Base-by-base conservation (phyloP, 1,284 basidiomycete genomes). In the Inonotus obliquus region DNA sequence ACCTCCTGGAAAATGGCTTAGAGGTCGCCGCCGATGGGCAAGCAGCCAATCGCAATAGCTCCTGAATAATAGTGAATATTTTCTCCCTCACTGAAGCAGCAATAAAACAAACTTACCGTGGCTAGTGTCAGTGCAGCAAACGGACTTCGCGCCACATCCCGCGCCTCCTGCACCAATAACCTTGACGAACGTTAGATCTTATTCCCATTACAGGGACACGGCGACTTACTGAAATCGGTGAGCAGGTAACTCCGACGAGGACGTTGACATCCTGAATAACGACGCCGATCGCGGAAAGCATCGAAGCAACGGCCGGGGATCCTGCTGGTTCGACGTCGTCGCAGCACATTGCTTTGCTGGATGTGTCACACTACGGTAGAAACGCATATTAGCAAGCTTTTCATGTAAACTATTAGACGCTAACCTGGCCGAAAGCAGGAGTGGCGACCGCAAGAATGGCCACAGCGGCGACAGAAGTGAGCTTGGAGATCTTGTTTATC, bases 361-460 rank as follows among this genome's bases (percentile, higher is more conserved):
- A 64, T 29, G 65, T 66, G 35, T 53, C 51, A 58, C 65, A 66
- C 49, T 58, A 39, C 2, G n/a, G n/a, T 0, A 37, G 5, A 37
- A 5, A 37, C 5, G 29, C 6, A 2, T 13, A 39, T 21, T 19
- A 54, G n/a, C n/a, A 37, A 1, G 9, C n/a, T 1, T 5, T 2
- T n/a, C 29, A 13, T 37, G 35, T 6, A 51, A 10, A 29, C 27
- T 6, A 21, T 35, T 17, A 9, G 37, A 38, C 14, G 29, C 19
- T 10, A 9, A 54, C 53, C 53, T 57, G 56, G 32, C 56, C 29
- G n/a, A 21, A 2, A 21, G 29, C n/a, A 23, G 55, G 44, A 10
- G 56, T 32, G 57, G 56, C 61, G 39, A 62, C 56, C 49, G 61
- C 61, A 59, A 62, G 61, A 39, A 58, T 32, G 44, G 44, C 32